Conservation (phyloP, 2,329 filamentous ascomycete genomes). For the Myriosclerotinia duriaeana region DNA sequence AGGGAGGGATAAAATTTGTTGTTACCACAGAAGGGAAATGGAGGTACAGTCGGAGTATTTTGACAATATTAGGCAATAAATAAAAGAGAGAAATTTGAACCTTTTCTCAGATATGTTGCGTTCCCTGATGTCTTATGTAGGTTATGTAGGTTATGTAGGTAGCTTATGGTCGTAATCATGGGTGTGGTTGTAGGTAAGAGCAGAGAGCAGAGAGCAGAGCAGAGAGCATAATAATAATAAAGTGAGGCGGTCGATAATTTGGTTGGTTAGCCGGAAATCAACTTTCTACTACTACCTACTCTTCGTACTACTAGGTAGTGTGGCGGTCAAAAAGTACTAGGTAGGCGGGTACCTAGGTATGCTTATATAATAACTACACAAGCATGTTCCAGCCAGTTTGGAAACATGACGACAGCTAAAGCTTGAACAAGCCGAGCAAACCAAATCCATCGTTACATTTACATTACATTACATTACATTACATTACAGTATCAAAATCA, state of each 20-base stretch:
- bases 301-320: too few species aligned
- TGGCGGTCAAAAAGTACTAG: conserved; percentile 6
- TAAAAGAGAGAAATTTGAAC: background rate
- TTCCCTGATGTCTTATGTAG: background rate
- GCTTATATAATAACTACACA: conserved; percentile 8
- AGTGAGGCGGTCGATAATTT: conserved; percentile 16
- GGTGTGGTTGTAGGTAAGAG: background rate
- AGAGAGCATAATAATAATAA: background rate
- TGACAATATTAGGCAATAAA: conserved; percentile 2
- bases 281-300: too few species aligned
- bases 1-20: background rate
- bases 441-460: conserved; percentile 4
- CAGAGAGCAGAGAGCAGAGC: background rate
- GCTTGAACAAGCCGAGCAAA: conserved; percentile 17
- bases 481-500: background rate
- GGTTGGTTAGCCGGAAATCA: conserved; percentile 8
- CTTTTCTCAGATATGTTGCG: conserved; percentile 13
- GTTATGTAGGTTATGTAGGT: background rate
- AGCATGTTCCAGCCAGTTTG: conserved; percentile 15
- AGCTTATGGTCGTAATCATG: background rate
- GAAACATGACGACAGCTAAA: conserved; percentile 18
- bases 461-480: too few species aligned
- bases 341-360: too few species aligned
- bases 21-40: conserved; percentile 12
- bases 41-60: background rate